Conservation (phyloP, 495 filamentous ascomycete species). For the Penicillium tannophilum region DNA sequence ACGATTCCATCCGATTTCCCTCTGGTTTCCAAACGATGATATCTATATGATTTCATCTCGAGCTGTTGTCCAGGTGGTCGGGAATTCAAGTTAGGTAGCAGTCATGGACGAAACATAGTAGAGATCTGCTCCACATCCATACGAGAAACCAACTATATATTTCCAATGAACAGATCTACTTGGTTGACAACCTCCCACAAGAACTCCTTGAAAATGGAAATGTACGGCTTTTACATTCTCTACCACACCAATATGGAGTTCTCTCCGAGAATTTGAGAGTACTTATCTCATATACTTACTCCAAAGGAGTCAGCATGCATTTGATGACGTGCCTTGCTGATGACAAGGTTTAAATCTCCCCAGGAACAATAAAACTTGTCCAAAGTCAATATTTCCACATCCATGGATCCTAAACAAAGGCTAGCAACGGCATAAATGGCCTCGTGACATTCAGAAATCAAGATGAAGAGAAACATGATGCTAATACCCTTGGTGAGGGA, state of each 20-base stretch:
- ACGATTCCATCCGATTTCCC: not conserved
- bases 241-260: not conserved
- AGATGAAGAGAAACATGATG: not conserved
- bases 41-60: not conserved
- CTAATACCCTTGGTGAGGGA: not conserved
- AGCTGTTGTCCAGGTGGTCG: not conserved
- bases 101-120: not conserved
- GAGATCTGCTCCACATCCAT: not conserved
- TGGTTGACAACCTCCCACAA: not conserved
- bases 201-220: not conserved
- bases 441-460: constrained; percentile 14
- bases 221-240: not conserved
- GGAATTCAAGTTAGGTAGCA: not conserved
- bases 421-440: constrained; percentile 19
- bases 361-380: not conserved
- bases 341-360: constrained; percentile 1
- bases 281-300: not conserved
- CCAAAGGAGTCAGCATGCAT: constrained; percentile 13
- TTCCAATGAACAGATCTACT: not conserved
- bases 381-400: not conserved
- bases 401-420: constrained; percentile 8
- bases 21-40: not conserved
- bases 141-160: not conserved
- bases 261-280: not conserved
- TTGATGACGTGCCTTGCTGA: constrained; percentile 16